Evolutionary conservation across 495 filamentous ascomycete species (phyloP).

Genomic region (Aspergillus leporis): DNA sequence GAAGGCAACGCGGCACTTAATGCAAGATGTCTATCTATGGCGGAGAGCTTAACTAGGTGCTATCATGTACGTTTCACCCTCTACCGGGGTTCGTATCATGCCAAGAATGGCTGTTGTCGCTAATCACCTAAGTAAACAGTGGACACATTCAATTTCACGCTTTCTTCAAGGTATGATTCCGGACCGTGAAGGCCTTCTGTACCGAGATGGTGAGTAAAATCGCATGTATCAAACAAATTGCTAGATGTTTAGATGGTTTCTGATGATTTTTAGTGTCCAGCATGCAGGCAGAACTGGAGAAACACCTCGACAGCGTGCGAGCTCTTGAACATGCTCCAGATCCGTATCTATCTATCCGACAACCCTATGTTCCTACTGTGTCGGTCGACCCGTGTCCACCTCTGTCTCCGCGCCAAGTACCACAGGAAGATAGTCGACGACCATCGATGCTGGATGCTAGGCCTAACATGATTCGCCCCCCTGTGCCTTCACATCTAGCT

Average conservation of each 20-base stretch:
- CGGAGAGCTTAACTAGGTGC: slow-evolving; percentile 77
- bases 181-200: slow-evolving; percentile 59
- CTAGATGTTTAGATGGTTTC: background rate
- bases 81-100: background rate
- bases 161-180: slow-evolving; percentile 69
- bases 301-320: slow-evolving; percentile 73
- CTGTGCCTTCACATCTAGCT: slow-evolving; percentile 74
- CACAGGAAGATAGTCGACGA: slow-evolving; percentile 82
- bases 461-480: slow-evolving; percentile 57
- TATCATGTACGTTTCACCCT: slow-evolving; percentile 59
- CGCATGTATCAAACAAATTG: background rate
- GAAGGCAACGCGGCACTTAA: slow-evolving; percentile 78
- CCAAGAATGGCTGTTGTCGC: background rate
- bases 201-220: slow-evolving; percentile 53
- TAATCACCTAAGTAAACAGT: slow-evolving; percentile 34
- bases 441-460: slow-evolving; percentile 46
- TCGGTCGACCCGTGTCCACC: slow-evolving; percentile 70
- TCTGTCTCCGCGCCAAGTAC: slow-evolving; percentile 86
- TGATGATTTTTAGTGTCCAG: slow-evolving; percentile 59
- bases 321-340: slow-evolving; percentile 78
- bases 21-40: slow-evolving; percentile 76
- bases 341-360: slow-evolving; percentile 68
- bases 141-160: slow-evolving; percentile 76
- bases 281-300: slow-evolving; percentile 82
- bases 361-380: slow-evolving; percentile 73